Base-by-base conservation (phyloP, 2,329 filamentous ascomycete genomes). In the Sarocladium kiliense region DNA sequence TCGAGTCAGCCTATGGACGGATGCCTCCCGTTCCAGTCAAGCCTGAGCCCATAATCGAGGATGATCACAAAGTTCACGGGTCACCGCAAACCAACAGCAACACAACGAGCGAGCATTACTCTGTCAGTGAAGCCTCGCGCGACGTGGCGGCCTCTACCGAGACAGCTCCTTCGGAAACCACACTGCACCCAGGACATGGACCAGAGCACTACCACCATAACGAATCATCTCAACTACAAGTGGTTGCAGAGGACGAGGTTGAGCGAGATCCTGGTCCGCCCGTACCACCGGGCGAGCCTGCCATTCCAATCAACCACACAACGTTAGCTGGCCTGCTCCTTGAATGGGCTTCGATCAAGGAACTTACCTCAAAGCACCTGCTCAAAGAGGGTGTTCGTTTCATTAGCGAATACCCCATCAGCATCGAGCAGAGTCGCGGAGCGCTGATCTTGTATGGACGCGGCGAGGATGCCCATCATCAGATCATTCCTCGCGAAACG, bases 321-420 rank as follows among this genome's bases (percentile, higher is more conserved):
- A 97, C 92, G 0, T 84, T 91, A n/a, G 91, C 91, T 1, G 89
- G 94, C 53, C 82, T 91, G 59, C 75, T 97, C 18, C 74, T 97
- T 26, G 77, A 81, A 47, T 91, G 88, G 85, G 80, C 80, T 0
- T 80, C 85, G 0, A 90, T 94, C 55, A 72, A 77, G 65, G 72
- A 78, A 58, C 66, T 97, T 65, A 84, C 89, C 32, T 76, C 65
- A 58, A 71, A 69, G 50, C 74, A 75, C 25, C 67, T 84, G 55
- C 69, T 75, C 21, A 66, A 66, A 2, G 74, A 79, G 54, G 77
- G 75, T 27, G 76, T 85, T 63, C 74, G 77, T 30, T 77, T 78
- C 54, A 77, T 85, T 25, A 81, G 83, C 55, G 82, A 88, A 60
- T 95, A 91, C 66, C 89, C 91, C 0, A 88, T 94, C 68, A 78